Evolutionary conservation across 257 asterid genomes (phyloP), one percentile per base, ranked within the genome.

Genomic region (Solanum chaucha): DNA sequence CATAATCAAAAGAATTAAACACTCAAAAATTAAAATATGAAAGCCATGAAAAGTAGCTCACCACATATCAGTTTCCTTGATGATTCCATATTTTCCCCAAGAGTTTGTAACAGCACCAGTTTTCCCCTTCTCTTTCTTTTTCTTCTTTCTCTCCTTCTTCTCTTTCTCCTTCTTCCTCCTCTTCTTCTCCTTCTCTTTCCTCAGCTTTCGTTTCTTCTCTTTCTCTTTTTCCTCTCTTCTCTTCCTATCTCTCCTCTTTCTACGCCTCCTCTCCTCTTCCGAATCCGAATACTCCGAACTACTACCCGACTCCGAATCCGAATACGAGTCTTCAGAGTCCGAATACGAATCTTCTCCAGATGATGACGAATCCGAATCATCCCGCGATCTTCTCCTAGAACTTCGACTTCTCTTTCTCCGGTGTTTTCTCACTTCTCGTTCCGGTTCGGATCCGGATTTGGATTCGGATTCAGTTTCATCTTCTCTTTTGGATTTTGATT

Each of bases 1-100:
- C 67, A 20, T 59, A 59, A 59, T 59, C 0, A 2, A 20, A 59
- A 59, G 12, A 59, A 59, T 1, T 59, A 59, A 19, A 59, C 67
- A 59, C 67, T 59, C 5, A 3, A 58, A 58, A 85, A 85, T 58
- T 30, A 46, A 30, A 83, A 83, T 22, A 75, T 7, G 80, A 86
- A 83, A 46, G 46, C 30, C 30, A 85, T 13, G 84, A 15, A 24
- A 67, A 70, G 65, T 92, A 58, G 72, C 51, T 92, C 11, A 97
- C 99, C 99, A 96, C 99, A 97, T 94, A 92, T 97, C 99, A 91
- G 99, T 95, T 88, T 97, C 99, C 89, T 93, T 92, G 91, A 95
- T 97, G 41, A 96, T 96, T 48, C 99, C 99, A 82, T 93, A 95
- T 90, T 95, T 97, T 1, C 99, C 99, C 99, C 99, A 97, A 10